Percentiles rank a stretch among this genome's conserved stretches.
Evolutionary conservation across 345 rosid genomes (phyloP).

Genomic region (Euphorbia tirucalli): DNA sequence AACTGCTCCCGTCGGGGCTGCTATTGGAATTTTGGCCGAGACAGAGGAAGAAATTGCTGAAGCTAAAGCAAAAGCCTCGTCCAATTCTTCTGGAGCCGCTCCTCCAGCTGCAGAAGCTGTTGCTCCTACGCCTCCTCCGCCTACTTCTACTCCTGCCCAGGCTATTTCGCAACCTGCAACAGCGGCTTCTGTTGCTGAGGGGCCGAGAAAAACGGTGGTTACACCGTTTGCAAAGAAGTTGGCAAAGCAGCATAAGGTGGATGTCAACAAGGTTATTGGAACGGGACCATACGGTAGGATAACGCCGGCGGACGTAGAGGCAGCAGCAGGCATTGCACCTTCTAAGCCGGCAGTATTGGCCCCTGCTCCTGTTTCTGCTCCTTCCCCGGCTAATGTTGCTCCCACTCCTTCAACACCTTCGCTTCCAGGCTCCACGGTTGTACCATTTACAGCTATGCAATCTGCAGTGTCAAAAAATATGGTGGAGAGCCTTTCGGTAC

Average conservation of each 20-base stretch:
- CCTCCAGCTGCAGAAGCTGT: constrained; percentile 32
- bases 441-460: constrained; percentile 91
- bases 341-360: constrained; percentile 36
- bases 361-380: constrained; percentile 31
- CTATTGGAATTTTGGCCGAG: constrained; percentile 84
- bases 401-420: constrained; percentile 32
- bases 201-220: constrained; percentile 59
- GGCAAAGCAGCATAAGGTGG: constrained; percentile 81
- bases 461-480: constrained; percentile 82
- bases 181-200: constrained; percentile 42
- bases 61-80: constrained; percentile 70
- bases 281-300: constrained; percentile 82
- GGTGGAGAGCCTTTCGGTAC: constrained; percentile 81
- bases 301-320: constrained; percentile 73
- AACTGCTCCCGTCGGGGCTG: constrained; percentile 81
- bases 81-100: constrained; percentile 38
- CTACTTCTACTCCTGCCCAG: constrained; percentile 51
- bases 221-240: constrained; percentile 90
- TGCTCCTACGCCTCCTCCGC: constrained; percentile 31
- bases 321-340: constrained; percentile 69
- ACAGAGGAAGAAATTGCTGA: constrained; percentile 83
- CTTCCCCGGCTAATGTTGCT: constrained; percentile 37
- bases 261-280: constrained; percentile 47
- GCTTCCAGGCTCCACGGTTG: constrained; percentile 65
- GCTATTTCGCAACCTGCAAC: constrained; percentile 36